A percentile compares a stretch with the other conserved stretches of the same genome.
phyloP scores from a whole-genome alignment of 805 yeast genomes.

The Kluyveromyces siamensis region DNA sequence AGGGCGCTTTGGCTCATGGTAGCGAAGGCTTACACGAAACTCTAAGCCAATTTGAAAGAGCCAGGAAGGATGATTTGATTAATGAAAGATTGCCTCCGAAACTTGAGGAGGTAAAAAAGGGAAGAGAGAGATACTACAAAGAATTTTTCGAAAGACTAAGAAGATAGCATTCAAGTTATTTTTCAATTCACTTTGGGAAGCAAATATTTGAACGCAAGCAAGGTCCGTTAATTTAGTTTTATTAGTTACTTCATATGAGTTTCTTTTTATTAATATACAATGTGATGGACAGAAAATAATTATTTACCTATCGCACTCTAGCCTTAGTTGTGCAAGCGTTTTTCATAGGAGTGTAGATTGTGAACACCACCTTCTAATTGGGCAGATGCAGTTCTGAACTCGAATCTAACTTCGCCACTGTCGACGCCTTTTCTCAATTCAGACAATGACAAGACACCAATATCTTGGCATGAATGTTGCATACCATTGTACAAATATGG shows the following conservation, averaged over 20 bases:
- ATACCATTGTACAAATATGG: conserved; percentile 93
- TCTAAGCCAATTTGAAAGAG: conserved; percentile 71
- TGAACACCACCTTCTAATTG: conserved; percentile 98
- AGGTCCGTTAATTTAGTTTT: background rate
- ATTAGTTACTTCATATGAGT: conserved; percentile 9
- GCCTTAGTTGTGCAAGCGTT: conserved; percentile 80
- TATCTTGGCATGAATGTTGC: conserved; percentile 98
- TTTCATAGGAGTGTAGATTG: conserved; percentile 93
- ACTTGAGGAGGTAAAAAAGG: conserved; percentile 41
- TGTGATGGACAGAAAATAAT: conserved; percentile 1
- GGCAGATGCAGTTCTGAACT: conserved; percentile 96
- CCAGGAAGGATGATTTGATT: conserved; percentile 63
- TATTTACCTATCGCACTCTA: background rate
- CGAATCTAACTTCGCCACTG: conserved; percentile 76
- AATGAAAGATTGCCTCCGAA: conserved; percentile 90
- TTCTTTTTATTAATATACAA: background rate
- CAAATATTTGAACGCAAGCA: conserved; percentile 3
- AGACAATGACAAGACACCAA: conserved; percentile 66
- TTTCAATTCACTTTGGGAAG: background rate
- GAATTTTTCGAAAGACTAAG: conserved; percentile 26
- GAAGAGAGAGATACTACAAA: conserved; percentile 38
- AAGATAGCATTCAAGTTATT: background rate
- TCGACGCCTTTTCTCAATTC: conserved; percentile 58
- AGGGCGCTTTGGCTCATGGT: conserved; percentile 79
- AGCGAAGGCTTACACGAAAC: conserved; percentile 66